Conservation (phyloP, 148 eudicot genomes). For the Simmondsia chinensis region DNA sequence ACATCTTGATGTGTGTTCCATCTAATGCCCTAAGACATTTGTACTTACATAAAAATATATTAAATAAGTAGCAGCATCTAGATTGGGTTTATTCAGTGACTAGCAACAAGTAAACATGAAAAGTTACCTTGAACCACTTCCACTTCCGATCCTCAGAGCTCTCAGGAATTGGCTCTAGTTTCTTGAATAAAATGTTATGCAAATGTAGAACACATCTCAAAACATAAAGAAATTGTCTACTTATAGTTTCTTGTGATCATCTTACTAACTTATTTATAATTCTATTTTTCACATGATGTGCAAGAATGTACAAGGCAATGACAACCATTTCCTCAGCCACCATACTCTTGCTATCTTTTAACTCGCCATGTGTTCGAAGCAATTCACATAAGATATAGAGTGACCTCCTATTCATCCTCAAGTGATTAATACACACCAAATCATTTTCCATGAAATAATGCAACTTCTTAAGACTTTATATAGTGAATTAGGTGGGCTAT, state of each 20-base stretch:
- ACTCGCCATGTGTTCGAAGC: not conserved
- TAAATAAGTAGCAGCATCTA: no score
- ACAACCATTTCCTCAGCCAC: constrained; percentile 7
- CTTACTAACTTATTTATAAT: not conserved
- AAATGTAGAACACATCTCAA: constrained; percentile 3
- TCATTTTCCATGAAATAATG: no score
- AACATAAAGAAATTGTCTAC: constrained; percentile 2
- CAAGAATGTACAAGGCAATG: no score
- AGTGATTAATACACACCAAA: constrained; percentile 8
- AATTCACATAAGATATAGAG: constrained; percentile 6
- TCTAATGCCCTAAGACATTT: constrained; percentile 3
- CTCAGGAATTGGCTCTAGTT: constrained; percentile 10
- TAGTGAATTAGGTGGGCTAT: no score
- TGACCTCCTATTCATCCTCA: constrained; percentile 8
- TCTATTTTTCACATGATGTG: constrained; percentile 2
- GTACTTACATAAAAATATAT: no score
- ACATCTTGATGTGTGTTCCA: constrained; percentile 3
- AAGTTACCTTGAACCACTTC: constrained; percentile 16
- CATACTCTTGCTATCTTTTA: constrained; percentile 6
- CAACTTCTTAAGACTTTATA: no score
- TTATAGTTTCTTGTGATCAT: constrained; percentile 12
- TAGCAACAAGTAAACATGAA: no score
- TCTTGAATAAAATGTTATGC: constrained; percentile 1
- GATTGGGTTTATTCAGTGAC: no score
- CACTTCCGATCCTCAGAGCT: constrained; percentile 6